phyloP scores from a whole-genome alignment of 495 filamentous ascomycete genomes.

The Lasiosphaeria ovina region DNA sequence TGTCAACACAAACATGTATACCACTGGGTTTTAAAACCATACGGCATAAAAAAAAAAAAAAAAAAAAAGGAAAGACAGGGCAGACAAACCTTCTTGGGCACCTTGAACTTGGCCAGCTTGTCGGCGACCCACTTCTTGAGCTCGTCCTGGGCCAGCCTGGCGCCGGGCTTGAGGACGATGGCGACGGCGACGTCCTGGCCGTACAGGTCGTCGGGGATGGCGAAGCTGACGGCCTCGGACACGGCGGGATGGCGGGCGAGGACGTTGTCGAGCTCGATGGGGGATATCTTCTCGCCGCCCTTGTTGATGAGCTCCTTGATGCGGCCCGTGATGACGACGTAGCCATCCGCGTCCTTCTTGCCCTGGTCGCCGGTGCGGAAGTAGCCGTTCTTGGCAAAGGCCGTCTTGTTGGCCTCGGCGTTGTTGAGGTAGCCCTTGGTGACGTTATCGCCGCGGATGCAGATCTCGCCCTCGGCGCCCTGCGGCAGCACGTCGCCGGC shows the following conservation, averaged over 20 bases:
- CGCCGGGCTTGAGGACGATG: slow-evolving; percentile 66
- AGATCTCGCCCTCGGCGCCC: slow-evolving; percentile 73
- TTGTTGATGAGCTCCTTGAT: slow-evolving; percentile 87
- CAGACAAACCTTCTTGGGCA: slow-evolving; percentile 69
- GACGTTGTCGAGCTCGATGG: slow-evolving; percentile 81
- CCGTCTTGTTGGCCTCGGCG: slow-evolving; percentile 62
- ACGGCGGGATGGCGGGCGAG: slow-evolving; percentile 66
- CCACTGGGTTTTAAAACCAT: background rate
- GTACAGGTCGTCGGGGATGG: slow-evolving; percentile 70
- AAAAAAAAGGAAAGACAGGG: background rate
- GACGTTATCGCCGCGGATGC: slow-evolving; percentile 74
- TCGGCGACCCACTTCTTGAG: slow-evolving; percentile 64
- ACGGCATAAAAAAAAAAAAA: background rate
- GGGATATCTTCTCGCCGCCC: slow-evolving; percentile 79
- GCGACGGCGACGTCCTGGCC: slow-evolving; percentile 80
- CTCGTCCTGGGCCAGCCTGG: slow-evolving; percentile 51
- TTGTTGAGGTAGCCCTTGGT: slow-evolving; percentile 84
- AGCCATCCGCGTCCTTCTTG: slow-evolving; percentile 68
- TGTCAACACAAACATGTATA: background rate
- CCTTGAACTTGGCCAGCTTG: slow-evolving; percentile 75
- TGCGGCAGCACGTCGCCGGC: slow-evolving; percentile 59
- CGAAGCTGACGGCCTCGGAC: slow-evolving; percentile 76
- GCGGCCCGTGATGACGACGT: slow-evolving; percentile 72
- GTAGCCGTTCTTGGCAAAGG: slow-evolving; percentile 63
- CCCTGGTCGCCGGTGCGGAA: slow-evolving; percentile 88